These are phyloP conservation scores for Fusarium dimerum DNA, from an alignment of 2,329 filamentous ascomycete genomes.

Conservation along the genomic window DNA sequence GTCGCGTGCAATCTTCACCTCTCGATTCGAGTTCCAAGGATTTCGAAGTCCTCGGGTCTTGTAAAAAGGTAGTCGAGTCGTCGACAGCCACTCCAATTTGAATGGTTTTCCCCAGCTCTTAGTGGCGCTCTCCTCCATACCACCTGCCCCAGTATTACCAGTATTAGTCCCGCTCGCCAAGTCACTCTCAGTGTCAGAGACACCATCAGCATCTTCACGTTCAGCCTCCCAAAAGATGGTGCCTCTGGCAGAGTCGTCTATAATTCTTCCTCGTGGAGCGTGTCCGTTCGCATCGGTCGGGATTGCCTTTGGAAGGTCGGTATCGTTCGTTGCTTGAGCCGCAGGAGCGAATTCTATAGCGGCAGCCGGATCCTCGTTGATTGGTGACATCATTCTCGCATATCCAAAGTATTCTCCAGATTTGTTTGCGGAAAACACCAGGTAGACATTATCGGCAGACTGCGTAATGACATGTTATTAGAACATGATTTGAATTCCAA, in stretches of 20 bases:
- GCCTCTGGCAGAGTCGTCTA: conserved; percentile 89
- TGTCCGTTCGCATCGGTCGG: conserved; percentile 75
- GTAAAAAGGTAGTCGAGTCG: conserved; percentile 81
- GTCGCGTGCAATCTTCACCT: conserved; percentile 94
- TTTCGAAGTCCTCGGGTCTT: conserved; percentile 85
- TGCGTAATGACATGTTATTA: conserved; percentile 36
- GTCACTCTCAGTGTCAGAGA: conserved; percentile 46
- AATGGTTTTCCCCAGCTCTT: conserved; percentile 91
- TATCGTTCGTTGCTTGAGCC: conserved; percentile 56
- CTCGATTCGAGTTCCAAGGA: conserved; percentile 91
- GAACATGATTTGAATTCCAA: too few species aligned
- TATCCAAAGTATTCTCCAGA: conserved; percentile 97
- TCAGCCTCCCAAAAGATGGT: conserved; percentile 97
- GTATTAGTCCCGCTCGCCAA: conserved; percentile 39
- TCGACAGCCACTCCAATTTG: conserved; percentile 86
- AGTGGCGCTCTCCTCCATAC: conserved; percentile 44
- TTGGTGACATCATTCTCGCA: conserved; percentile 83
- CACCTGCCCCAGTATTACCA: conserved; percentile 9
- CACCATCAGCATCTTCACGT: conserved; percentile 51
- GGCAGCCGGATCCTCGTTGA: conserved; percentile 73
- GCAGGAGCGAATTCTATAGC: conserved; percentile 70
- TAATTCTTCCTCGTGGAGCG: conserved; percentile 81
- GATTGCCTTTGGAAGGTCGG: conserved; percentile 77
- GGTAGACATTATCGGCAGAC: conserved; percentile 80
- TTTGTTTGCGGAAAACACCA: conserved; percentile 96